A percentile compares a stretch with the other conserved stretches of the same genome.
Conservation (phyloP, 352 stramenopile genomes). For the Thalassiosira ordinaria region DNA sequence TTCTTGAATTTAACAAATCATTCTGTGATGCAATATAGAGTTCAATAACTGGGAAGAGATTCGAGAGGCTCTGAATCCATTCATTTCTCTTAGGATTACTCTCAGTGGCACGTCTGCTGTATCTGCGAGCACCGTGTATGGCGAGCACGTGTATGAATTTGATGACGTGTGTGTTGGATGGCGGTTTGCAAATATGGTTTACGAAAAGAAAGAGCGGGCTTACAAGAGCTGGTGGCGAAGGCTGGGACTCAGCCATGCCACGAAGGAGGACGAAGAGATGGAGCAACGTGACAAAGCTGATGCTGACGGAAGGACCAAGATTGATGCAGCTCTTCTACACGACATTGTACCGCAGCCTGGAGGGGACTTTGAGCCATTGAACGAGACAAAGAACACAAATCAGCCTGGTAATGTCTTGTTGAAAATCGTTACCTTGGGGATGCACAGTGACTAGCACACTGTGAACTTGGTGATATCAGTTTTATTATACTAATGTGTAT, state of each 20-base stretch:
- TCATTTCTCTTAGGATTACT: constrained; percentile 42
- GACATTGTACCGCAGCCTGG: constrained; percentile 47
- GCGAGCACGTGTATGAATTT: constrained; percentile 43
- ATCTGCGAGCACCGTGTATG: constrained; percentile 32
- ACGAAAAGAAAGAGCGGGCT: constrained; percentile 12
- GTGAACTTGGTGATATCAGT: too few relatives aligned
- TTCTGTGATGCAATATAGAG: too few relatives aligned
- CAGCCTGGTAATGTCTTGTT: too few relatives aligned
- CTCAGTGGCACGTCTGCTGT: constrained; percentile 44
- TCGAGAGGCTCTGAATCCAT: constrained; percentile 30
- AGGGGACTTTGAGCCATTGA: constrained; percentile 28
- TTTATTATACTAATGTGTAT: too few relatives aligned
- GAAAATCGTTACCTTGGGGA: too few relatives aligned
- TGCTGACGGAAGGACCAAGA: constrained; percentile 19
- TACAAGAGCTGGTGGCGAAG: constrained; percentile 16
- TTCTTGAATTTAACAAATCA: too few relatives aligned
- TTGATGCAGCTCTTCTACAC: constrained; percentile 36
- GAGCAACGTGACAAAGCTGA: constrained; percentile 4
- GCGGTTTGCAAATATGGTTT: constrained; percentile 52
- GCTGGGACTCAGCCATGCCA: background rate
- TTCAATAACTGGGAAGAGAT: constrained; percentile 43
- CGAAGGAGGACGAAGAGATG: constrained; percentile 7
- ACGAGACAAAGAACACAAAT: constrained; percentile 12
- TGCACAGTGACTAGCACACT: too few relatives aligned
- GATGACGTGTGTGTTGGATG: constrained; percentile 46